Percentiles rank a stretch among this genome's conserved stretches.
Conservation (phyloP, 768 basidiomycete species). For the Podaxis carcinomalis region DNA sequence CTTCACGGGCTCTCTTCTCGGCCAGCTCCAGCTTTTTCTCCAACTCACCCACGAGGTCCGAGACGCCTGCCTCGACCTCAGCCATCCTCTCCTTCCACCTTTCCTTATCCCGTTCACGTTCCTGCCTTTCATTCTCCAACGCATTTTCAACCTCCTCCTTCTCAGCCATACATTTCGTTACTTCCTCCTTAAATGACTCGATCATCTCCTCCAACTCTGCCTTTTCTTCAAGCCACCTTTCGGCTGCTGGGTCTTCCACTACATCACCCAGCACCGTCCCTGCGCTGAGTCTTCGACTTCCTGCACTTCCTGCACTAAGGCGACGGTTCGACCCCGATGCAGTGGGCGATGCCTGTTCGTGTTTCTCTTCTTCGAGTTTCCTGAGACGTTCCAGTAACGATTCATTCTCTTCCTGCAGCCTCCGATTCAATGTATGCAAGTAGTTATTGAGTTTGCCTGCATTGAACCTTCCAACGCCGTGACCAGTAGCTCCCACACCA, state of each 20-base stretch:
- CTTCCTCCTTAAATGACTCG: conserved; percentile 43
- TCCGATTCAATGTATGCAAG: conserved; percentile 78
- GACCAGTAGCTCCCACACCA: conserved; percentile 45
- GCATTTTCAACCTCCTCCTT: conserved; percentile 42
- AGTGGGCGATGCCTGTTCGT: conserved; percentile 21
- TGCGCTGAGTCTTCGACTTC: conserved; percentile 48
- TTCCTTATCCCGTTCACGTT: conserved; percentile 62
- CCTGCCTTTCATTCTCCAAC: conserved; percentile 51
- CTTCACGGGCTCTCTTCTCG: conserved; percentile 39
- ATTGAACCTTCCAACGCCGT: conserved; percentile 77
- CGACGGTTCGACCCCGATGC: conserved; percentile 27
- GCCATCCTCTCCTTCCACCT: conserved; percentile 67
- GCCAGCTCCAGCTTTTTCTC: conserved; percentile 52
- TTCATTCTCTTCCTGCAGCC: conserved; percentile 84
- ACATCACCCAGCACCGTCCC: conserved; percentile 55
- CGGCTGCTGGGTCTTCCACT: conserved; percentile 54
- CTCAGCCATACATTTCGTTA: conserved; percentile 41
- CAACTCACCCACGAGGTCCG: conserved; percentile 59
- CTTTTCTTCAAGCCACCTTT: conserved; percentile 72
- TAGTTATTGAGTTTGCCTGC: conserved; percentile 83
- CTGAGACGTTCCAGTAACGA: conserved; percentile 50
- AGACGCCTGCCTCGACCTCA: conserved; percentile 69
- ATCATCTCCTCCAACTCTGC: conserved; percentile 51
- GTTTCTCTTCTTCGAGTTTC: conserved; percentile 49
- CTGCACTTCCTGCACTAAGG: conserved; percentile 34